These are phyloP conservation scores for Botryotinia calthae DNA, from an alignment of 2,329 filamentous ascomycete species.

Conservation along the genomic window DNA sequence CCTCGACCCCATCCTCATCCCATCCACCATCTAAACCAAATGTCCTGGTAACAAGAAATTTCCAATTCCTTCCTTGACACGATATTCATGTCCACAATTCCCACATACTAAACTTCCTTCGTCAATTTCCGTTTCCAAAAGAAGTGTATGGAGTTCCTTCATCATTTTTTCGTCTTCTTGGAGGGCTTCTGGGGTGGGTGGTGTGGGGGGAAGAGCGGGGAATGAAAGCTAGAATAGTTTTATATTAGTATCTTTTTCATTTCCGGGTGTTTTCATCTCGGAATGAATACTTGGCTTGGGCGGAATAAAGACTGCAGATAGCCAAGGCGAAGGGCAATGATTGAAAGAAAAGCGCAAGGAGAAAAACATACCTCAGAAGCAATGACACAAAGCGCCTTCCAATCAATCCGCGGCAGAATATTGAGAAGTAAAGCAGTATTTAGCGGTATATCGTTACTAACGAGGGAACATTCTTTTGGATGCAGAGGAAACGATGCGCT, in stretches of 20 bases:
- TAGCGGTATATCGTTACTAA: slow-evolving; percentile 76
- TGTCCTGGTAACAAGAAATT: slow-evolving; percentile 95
- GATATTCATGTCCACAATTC: slow-evolving; percentile 90
- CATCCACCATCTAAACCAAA: slow-evolving; percentile 56
- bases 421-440: slow-evolving; percentile 80
- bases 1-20: not conserved
- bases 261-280: slow-evolving; percentile 15
- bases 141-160: slow-evolving; percentile 73
- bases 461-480: slow-evolving; percentile 87
- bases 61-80: slow-evolving; percentile 90
- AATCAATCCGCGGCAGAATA: slow-evolving; percentile 83
- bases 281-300: not conserved
- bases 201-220: slow-evolving; percentile 63
- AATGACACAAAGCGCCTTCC: slow-evolving; percentile 74
- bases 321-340: not conserved
- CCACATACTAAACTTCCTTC: slow-evolving; percentile 89
- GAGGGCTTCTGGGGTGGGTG: slow-evolving; percentile 61
- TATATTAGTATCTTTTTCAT: slow-evolving; percentile 14
- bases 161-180: slow-evolving; percentile 66
- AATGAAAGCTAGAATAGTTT: slow-evolving; percentile 67
- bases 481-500: slow-evolving; percentile 83
- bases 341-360: not conserved
- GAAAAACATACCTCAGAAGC: slow-evolving; percentile 66
- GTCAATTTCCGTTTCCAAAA: slow-evolving; percentile 85
- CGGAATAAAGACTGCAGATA: not conserved